These are phyloP conservation scores for Epicoccum nigrum DNA, from an alignment of 2,329 filamentous ascomycete species.

Conservation along the genomic window DNA sequence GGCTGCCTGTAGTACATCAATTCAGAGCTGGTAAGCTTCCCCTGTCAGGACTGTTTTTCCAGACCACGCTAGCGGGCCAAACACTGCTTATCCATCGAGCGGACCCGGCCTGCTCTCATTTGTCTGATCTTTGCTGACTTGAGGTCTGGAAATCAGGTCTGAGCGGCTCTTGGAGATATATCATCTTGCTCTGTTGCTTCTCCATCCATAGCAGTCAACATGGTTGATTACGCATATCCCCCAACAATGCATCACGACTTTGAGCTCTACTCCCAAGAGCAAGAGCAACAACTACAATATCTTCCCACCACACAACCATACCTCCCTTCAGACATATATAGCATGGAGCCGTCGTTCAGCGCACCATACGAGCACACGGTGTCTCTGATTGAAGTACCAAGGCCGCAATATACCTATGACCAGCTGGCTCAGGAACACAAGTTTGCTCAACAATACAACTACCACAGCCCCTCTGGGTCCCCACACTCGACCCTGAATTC, in stretches of 20 bases:
- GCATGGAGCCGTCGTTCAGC: slow-evolving; percentile 47
- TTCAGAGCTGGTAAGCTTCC: slow-evolving; percentile 43
- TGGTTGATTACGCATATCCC: slow-evolving; percentile 47
- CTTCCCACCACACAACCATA: slow-evolving; percentile 39
- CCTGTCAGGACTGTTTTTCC: slow-evolving; percentile 32
- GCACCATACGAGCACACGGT: slow-evolving; percentile 44
- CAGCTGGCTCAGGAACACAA: slow-evolving; percentile 47
- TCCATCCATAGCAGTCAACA: slow-evolving; percentile 27
- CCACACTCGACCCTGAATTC: slow-evolving; percentile 54
- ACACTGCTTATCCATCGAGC: slow-evolving; percentile 15
- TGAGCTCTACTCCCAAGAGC: slow-evolving; percentile 44
- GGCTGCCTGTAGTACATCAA: slow-evolving; percentile 22
- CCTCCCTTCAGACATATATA: slow-evolving; percentile 35
- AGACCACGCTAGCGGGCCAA: slow-evolving; percentile 8
- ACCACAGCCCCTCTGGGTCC: slow-evolving; percentile 50
- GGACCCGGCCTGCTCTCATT: slow-evolving; percentile 15
- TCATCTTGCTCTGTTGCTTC: slow-evolving; percentile 11
- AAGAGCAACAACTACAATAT: slow-evolving; percentile 43
- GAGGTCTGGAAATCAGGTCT: slow-evolving; percentile 22
- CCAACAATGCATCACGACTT: slow-evolving; percentile 46
- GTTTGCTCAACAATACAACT: slow-evolving; percentile 44
- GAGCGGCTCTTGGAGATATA: slow-evolving; percentile 25
- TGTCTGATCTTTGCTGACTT: slow-evolving; percentile 40
- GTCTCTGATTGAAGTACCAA: slow-evolving; percentile 40
- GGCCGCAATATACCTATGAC: slow-evolving; percentile 45